Evolutionary conservation across 2,329 filamentous ascomycete genomes (phyloP).

Genomic region (Hysterium pulicare): DNA sequence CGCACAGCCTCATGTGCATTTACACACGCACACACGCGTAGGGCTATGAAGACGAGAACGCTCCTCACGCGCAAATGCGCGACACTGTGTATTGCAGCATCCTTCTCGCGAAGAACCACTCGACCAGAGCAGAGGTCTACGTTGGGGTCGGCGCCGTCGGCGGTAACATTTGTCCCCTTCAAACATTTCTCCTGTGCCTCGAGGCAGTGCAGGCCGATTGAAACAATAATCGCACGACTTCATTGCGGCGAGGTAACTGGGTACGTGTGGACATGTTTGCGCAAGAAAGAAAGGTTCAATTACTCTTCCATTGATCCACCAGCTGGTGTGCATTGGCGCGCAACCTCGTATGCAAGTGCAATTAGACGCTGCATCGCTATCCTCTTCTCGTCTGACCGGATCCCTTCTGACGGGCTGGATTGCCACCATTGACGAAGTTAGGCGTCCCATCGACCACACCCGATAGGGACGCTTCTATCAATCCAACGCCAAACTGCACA

Average conservation of each 20-base stretch:
- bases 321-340: background rate
- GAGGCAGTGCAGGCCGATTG: background rate
- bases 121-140: constrained; percentile 5
- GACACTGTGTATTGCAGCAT: constrained; percentile 8
- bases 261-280: background rate
- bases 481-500: constrained; percentile 9
- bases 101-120: constrained; percentile 5
- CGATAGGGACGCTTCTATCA: constrained; percentile 2
- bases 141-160: constrained; percentile 6
- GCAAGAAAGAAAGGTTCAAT: background rate
- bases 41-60: background rate
- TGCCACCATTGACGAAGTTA: constrained; percentile 20
- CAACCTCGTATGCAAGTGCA: background rate
- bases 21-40: background rate
- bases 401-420: constrained; percentile 4
- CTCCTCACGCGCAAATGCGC: constrained; percentile 6
- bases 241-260: background rate
- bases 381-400: constrained; percentile 33
- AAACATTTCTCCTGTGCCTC: background rate
- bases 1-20: background rate
- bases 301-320: background rate
- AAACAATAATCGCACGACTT: background rate
- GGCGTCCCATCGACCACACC: constrained; percentile 7
- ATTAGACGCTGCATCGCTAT: constrained; percentile 10
- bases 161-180: constrained; percentile 7